These are phyloP conservation scores for Trichoderma sp. DNA, from an alignment of 2,329 filamentous ascomycete genomes.

Conservation along the genomic window DNA sequence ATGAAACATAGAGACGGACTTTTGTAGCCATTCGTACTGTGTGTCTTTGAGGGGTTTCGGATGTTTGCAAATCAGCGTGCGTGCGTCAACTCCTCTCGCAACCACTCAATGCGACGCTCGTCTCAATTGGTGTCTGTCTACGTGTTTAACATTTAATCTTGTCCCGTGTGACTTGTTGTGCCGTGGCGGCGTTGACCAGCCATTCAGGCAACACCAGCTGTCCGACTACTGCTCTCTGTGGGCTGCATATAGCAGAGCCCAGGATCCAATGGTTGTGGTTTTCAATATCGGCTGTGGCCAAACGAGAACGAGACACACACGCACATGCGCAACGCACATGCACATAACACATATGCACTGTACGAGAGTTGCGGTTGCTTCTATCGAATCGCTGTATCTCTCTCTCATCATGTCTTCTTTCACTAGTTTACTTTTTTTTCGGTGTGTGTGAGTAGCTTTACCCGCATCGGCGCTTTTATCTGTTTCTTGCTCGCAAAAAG, in stretches of 20 bases:
- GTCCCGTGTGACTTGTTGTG: background rate
- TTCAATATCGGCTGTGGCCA: slow-evolving; percentile 4
- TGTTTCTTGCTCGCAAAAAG: background rate
- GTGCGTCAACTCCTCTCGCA: background rate
- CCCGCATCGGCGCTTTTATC: background rate
- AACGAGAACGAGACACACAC: background rate
- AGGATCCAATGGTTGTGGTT: background rate
- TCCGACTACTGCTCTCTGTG: background rate
- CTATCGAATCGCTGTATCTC: background rate
- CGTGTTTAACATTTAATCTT: background rate
- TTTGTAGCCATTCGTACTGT: background rate
- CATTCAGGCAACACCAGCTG: slow-evolving; percentile 20
- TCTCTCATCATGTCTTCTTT: background rate
- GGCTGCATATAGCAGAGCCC: background rate
- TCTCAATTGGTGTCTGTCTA: background rate
- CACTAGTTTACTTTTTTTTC: background rate
- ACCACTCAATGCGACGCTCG: background rate
- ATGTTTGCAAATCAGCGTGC: background rate
- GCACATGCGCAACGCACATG: background rate
- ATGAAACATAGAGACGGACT: background rate
- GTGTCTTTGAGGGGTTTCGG: background rate
- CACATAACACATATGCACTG: background rate
- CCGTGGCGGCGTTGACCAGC: slow-evolving; percentile 2
- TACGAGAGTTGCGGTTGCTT: background rate
- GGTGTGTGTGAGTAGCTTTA: background rate